These are phyloP conservation scores for Podospora pseudocomata DNA, from an alignment of 495 filamentous ascomycete genomes.

Conservation along the genomic window DNA sequence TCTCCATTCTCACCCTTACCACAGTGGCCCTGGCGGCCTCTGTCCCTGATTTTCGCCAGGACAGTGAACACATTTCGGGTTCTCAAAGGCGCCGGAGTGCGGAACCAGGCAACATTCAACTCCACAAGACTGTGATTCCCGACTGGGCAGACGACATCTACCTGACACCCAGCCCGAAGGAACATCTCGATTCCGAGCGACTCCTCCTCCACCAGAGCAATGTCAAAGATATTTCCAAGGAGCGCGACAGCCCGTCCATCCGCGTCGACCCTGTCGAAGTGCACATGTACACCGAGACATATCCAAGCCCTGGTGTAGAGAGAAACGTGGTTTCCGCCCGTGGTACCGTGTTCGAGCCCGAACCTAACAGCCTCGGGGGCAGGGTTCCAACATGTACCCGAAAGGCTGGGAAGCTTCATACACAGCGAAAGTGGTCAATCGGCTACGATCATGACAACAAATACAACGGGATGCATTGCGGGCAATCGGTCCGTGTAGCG, in stretches of 20 bases:
- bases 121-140: not conserved
- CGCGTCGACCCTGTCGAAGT: not conserved
- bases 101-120: not conserved
- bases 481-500: conserved; percentile 6
- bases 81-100: not conserved
- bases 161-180: not conserved
- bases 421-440: conserved; percentile 14
- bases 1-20: not conserved
- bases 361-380: not conserved
- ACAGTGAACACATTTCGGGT: not conserved
- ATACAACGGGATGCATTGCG: conserved; percentile 15
- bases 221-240: not conserved
- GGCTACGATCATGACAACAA: conserved; percentile 9
- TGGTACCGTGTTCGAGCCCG: not conserved
- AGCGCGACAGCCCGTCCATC: not conserved
- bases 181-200: not conserved
- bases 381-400: conserved; percentile 10
- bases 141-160: not conserved
- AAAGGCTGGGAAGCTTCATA: conserved; percentile 12
- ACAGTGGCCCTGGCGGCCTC: not conserved
- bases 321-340: not conserved
- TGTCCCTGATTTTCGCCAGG: not conserved
- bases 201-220: not conserved
- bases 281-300: not conserved
- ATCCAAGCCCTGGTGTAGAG: not conserved